Evolutionary conservation across 202 grass and related monocot genomes (phyloP), one percentile per base, ranked within the genome.

Genomic region (Alloteropsis angusta): DNA sequence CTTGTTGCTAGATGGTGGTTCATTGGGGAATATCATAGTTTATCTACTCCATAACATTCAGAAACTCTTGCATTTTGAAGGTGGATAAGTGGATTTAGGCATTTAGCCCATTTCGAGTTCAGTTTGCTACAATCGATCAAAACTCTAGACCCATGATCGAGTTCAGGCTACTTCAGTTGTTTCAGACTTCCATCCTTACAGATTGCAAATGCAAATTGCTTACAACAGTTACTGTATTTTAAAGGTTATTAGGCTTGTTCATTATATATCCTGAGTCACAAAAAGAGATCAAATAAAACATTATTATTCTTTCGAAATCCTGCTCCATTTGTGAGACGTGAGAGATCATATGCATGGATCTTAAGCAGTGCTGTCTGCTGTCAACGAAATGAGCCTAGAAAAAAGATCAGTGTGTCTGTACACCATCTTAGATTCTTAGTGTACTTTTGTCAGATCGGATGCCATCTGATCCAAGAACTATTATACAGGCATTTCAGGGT

Each of bases 401-500:
- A 36, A 36, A 65, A 26, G 5, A 26, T 21, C 52, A 63, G 9
- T 19, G 59, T 28, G 39, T 34, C 36, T 44, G 42, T 26, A 19
- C 60, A 75, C 46, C 18, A 35, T 11, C 79, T 50, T 58, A 72
- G 52, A 10, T 23, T 54, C n/a, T 56, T 25, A 58, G 16, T 23
- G 32, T 32, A 26, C 11, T 19, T 76, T 59, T 66, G 55, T 47
- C 35, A 75, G n/a, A 39, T 66, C 65, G 50, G 68, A 79, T 87
- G 68, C 7, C 74, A 55, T 75, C 26, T 53, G 78, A 68, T 66
- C 67, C 36, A 73, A 52, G 19, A 78, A 53, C 60, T 89, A 85
- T 82, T 82, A 85, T 89, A 89, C 87, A 89, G 46, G 60, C 60
- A 38, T 68, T 75, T 74, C 36, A 15, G 36, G 78, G 36, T 85